Base-by-base conservation (phyloP, 805 yeast species). In the Kodamaea kaohsiungensis region DNA sequence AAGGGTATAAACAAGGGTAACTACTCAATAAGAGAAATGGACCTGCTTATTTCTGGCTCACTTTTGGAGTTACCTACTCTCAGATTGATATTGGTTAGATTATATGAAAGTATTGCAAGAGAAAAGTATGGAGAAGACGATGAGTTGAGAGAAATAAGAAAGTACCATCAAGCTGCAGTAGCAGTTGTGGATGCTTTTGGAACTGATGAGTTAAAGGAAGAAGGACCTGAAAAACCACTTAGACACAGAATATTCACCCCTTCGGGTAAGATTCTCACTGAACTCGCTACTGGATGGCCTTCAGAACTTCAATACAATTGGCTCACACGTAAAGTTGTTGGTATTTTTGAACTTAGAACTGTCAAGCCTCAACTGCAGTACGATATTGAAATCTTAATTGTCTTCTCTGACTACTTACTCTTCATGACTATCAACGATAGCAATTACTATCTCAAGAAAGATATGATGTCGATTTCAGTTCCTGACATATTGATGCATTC, bases 401-500 rank as follows among this genome's bases (percentile, higher is more conserved):
- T 93, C 2, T 92, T 93, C 70, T 89, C 91, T 49, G 98, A 93
- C 65, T 83, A 84, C 57, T 66, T 91, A 7, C 77, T 93, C 33
- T 83, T 91, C 56, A 70, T 91, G 48, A 77, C 79, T 48, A 77
- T 88, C 43, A 57, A 72, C 42, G 82, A 86, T 61, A 72, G 73
- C 37, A 67, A 68, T 3, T 73, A 76, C 58, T 75, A 76, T 50
- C 54, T 51, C 16, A 58, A 55, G 19, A 54, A 53, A 39, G 54
- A 61, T 8, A 56, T 60, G 46, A 63, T 77, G 25, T 77, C 75
- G 48, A 88, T 95, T 1, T 78, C 87, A 2, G 76, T 88, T 12
- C 80, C 96, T 0, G 97, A 91, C 67, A 78, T 90, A 47, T 72
- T 93, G 55, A 90, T 92, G 96, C 96, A 92, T 63, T 90, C 97